Percentiles rank a stretch among this genome's conserved stretches.
Evolutionary conservation across 495 filamentous ascomycete species (phyloP).

Genomic region (Aspergillus ellipticus): DNA sequence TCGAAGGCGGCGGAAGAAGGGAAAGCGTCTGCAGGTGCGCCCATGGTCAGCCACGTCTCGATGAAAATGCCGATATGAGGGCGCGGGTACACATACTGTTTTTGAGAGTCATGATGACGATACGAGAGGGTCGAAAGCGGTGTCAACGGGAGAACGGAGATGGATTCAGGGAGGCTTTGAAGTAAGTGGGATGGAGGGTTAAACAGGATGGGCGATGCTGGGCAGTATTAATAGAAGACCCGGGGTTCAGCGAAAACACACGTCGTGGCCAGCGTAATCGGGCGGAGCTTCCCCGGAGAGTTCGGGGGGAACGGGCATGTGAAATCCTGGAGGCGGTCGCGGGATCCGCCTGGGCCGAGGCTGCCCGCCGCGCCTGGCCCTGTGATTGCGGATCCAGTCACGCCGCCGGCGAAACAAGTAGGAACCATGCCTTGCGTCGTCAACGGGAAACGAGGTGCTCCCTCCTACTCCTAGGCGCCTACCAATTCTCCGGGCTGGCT

Average conservation of each 20-base stretch:
- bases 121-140: background rate
- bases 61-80: slow-evolving; percentile 10
- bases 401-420: too few relatives aligned
- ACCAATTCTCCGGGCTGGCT: background rate
- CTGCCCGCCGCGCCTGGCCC: background rate
- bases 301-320: slow-evolving; percentile 18
- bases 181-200: background rate
- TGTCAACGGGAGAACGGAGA: background rate
- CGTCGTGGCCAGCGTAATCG: too few relatives aligned
- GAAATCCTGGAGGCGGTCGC: slow-evolving; percentile 21
- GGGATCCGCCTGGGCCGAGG: slow-evolving; percentile 17
- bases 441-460: too few relatives aligned
- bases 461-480: too few relatives aligned
- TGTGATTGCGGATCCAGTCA: background rate
- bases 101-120: slow-evolving; percentile 72
- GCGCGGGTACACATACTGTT: slow-evolving; percentile 52
- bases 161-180: background rate
- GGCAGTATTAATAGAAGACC: slow-evolving; percentile 14
- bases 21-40: slow-evolving; percentile 63
- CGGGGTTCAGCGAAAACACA: too few relatives aligned
- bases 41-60: slow-evolving; percentile 5
- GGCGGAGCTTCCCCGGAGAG: slow-evolving; percentile 14
- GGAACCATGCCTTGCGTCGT: too few relatives aligned
- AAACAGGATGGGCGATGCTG: background rate
- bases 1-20: slow-evolving; percentile 92